Evolutionary conservation across 2,329 filamentous ascomycete species (phyloP).

Genomic region (Geosmithia morbida): DNA sequence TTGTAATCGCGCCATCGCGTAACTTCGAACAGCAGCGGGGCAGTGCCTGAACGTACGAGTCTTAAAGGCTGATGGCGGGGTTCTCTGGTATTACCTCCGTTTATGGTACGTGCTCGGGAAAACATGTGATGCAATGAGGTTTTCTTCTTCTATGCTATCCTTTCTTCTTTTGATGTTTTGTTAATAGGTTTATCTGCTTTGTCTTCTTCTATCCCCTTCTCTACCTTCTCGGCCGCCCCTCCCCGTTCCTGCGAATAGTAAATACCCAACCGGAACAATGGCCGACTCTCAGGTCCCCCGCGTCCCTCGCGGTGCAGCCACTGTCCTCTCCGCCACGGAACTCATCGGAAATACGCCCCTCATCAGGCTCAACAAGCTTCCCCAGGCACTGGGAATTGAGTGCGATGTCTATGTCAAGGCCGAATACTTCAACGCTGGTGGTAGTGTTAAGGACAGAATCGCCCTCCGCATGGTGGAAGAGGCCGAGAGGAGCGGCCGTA

Average conservation of each 20-base stretch:
- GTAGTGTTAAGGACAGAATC: slow-evolving; percentile 90
- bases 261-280: slow-evolving; percentile 6
- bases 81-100: neutral
- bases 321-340: slow-evolving; percentile 54
- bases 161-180: neutral
- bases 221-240: neutral
- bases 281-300: slow-evolving; percentile 13
- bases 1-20: neutral
- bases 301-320: slow-evolving; percentile 16
- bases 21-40: neutral
- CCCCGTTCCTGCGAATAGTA: neutral
- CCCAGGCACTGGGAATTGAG: slow-evolving; percentile 78
- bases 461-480: slow-evolving; percentile 95
- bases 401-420: slow-evolving; percentile 83
- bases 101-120: neutral
- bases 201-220: neutral
- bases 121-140: neutral
- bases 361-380: slow-evolving; percentile 83
- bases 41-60: neutral
- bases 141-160: neutral
- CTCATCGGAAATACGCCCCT: slow-evolving; percentile 95
- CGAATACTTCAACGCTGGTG: slow-evolving; percentile 87
- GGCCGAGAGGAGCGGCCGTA: slow-evolving; percentile 78
- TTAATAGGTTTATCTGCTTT: neutral
- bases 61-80: neutral